Base-by-base conservation (phyloP, 2,329 filamentous ascomycete species). In the Colletotrichum gloeosporioides region DNA sequence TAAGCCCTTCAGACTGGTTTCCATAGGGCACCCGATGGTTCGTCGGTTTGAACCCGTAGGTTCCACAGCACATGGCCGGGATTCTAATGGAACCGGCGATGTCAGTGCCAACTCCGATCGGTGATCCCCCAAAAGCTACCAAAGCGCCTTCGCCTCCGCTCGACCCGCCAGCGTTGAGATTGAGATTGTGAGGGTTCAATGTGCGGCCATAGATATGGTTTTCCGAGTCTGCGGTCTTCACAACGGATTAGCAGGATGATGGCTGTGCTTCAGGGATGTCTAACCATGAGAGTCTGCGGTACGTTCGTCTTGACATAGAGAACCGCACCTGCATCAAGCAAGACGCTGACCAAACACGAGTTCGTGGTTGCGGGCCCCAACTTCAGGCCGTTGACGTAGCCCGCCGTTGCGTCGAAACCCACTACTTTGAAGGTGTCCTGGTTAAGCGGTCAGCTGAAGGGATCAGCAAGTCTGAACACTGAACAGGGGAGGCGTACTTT, bases 231-330 rank as follows among this genome's bases (percentile, higher is more conserved):
- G 22, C 55, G 0, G 13, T 59, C 55, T 29, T 29, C 16, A 8
- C 5, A 59, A 0, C 13, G 0, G 16, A 25, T 59, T 1, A 59
- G 25, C 1, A 59, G 25, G 5, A 59, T 9, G 25, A 13, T 5
- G 0, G 16, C 0, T 18, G 9, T 49, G 15, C 0, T 59, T 18
- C 1, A 29, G 27, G 3, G 0, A 59, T 59, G 22, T 27, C 22
- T 16, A 8, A 59, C 55, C 55, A 59, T 59, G 2, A 59, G 55
- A 16, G 25, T 62, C 18, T 62, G 59, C 6, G 59, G 59, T 13
- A 62, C 29, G 59, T 62, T 62, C 7, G 59, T 62, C 29, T 62
- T 62, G 59, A 32, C 59, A 10, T 62, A 62, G 29, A 62, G 29
- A 16, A 62, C 59, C 10, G 59, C 29, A 31, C 59, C 59, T 32